phyloP scores from a whole-genome alignment of 257 asterid genomes.

The Paulownia fortunei region DNA sequence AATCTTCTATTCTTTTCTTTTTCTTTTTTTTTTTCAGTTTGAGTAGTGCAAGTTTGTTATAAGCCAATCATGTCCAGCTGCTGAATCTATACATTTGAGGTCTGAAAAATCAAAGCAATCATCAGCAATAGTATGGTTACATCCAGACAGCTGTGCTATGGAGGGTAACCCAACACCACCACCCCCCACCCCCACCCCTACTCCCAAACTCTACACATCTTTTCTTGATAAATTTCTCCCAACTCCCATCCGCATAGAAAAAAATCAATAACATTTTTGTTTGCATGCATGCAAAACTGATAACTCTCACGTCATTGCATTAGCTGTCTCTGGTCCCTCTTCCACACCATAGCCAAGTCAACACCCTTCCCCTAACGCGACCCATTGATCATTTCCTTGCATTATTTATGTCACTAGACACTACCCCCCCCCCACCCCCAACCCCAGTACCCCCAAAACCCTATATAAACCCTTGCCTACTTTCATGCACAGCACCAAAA shows the following conservation, averaged over 20 bases:
- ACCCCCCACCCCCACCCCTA: background rate
- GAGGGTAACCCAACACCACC: background rate
- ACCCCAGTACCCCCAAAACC: background rate
- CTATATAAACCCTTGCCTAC: conserved; percentile 40
- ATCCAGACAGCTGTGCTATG: conserved; percentile 40
- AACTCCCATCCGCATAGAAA: background rate
- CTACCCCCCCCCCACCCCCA: background rate
- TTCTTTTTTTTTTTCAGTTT: no score
- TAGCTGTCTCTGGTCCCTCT: conserved; percentile 47
- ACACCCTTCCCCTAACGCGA: conserved; percentile 30
- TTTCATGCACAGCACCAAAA: conserved; percentile 32
- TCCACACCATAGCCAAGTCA: conserved; percentile 31
- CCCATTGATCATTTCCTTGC: no score
- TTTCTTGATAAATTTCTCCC: background rate
- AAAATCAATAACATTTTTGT: background rate
- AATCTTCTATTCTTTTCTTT: no score
- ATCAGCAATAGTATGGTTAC: conserved; percentile 27
- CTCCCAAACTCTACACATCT: background rate
- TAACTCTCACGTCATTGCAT: conserved; percentile 35
- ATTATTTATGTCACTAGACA: background rate
- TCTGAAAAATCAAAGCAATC: conserved; percentile 25
- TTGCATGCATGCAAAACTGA: conserved; percentile 32
- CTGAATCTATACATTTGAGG: conserved; percentile 6
- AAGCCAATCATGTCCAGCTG: conserved; percentile 35
- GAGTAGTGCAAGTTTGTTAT: conserved; percentile 26